Conservation (phyloP, 129 eudicot species). For the Lactuca sativa region DNA sequence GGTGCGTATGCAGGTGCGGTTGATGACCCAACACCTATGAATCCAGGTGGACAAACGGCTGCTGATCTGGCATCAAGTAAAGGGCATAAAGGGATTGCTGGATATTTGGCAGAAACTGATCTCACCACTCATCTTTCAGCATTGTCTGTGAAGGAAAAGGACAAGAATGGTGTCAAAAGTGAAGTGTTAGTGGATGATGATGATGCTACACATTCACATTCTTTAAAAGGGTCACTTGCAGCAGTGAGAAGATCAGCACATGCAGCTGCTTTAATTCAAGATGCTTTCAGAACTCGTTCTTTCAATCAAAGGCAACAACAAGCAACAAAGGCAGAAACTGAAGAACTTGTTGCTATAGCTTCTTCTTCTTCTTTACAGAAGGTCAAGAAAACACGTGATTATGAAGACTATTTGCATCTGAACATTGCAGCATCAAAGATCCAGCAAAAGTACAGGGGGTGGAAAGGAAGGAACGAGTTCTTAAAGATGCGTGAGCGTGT, state of each 20-base stretch:
- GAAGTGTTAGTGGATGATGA: constrained; percentile 1
- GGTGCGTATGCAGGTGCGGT: constrained; percentile 41
- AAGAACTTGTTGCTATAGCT: constrained; percentile 23
- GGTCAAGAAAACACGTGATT: constrained; percentile 20
- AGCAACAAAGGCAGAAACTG: constrained; percentile 8
- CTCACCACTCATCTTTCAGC: constrained; percentile 30
- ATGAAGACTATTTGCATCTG: constrained; percentile 31
- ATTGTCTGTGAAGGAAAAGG: constrained; percentile 15
- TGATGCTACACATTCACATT: not conserved
- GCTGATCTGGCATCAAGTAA: constrained; percentile 42
- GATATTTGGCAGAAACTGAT: constrained; percentile 42
- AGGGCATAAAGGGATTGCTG: constrained; percentile 46
- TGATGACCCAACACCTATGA: constrained; percentile 33
- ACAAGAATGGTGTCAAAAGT: constrained; percentile 5
- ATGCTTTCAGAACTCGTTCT: constrained; percentile 28
- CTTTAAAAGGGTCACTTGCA: constrained; percentile 30
- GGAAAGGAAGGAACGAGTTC: constrained; percentile 37
- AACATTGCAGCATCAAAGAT: constrained; percentile 31
- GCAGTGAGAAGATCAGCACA: constrained; percentile 35
- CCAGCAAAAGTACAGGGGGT: constrained; percentile 38
- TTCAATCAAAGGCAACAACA: constrained; percentile 28
- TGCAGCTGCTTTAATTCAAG: constrained; percentile 38
- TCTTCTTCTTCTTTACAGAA: constrained; percentile 14
- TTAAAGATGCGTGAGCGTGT: constrained; percentile 30
- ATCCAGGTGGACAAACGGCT: constrained; percentile 37